Evolutionary conservation across 2,329 filamentous ascomycete genomes (phyloP).

Genomic region (Thielaviopsis punctulata): DNA sequence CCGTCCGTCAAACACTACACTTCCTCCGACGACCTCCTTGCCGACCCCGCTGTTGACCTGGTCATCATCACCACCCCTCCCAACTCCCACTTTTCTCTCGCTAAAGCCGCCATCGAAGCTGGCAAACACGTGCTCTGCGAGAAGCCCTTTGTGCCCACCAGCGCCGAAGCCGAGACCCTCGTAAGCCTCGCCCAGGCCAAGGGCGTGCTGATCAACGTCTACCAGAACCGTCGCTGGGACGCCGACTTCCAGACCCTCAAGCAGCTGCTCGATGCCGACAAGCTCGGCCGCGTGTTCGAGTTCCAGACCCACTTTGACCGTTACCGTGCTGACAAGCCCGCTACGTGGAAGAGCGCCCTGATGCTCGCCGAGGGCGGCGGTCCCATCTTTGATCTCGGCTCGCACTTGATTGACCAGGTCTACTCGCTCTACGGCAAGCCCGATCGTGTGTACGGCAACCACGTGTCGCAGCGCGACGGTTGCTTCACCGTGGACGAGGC

Average conservation of each 20-base stretch:
- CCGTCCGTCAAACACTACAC: slow-evolving; percentile 48
- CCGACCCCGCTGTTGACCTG: slow-evolving; percentile 48
- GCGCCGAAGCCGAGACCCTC: slow-evolving; percentile 48
- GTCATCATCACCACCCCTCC: slow-evolving; percentile 58
- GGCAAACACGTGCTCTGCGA: slow-evolving; percentile 69
- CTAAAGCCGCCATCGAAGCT: slow-evolving; percentile 45
- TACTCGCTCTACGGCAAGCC: slow-evolving; percentile 56
- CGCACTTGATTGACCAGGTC: slow-evolving; percentile 60
- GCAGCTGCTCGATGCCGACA: slow-evolving; percentile 39
- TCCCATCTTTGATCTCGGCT: slow-evolving; percentile 56
- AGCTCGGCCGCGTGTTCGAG: slow-evolving; percentile 56
- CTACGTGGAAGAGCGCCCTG: slow-evolving; percentile 49
- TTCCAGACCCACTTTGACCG: slow-evolving; percentile 71
- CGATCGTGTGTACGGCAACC: slow-evolving; percentile 45
- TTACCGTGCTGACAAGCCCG: slow-evolving; percentile 41
- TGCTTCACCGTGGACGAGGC: slow-evolving; percentile 26
- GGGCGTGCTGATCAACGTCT: slow-evolving; percentile 43
- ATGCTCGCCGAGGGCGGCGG: slow-evolving; percentile 45
- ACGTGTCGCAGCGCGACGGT: slow-evolving; percentile 46
- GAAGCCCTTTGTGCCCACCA: slow-evolving; percentile 65
- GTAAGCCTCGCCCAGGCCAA: slow-evolving; percentile 34
- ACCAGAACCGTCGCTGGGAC: slow-evolving; percentile 65
- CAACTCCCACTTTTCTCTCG: slow-evolving; percentile 49
- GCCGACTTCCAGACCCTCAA: slow-evolving; percentile 55
- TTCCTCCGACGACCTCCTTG: slow-evolving; percentile 42